Evolutionary conservation across 768 basidiomycete species (phyloP).

Genomic region (Clavaria fumosa): DNA sequence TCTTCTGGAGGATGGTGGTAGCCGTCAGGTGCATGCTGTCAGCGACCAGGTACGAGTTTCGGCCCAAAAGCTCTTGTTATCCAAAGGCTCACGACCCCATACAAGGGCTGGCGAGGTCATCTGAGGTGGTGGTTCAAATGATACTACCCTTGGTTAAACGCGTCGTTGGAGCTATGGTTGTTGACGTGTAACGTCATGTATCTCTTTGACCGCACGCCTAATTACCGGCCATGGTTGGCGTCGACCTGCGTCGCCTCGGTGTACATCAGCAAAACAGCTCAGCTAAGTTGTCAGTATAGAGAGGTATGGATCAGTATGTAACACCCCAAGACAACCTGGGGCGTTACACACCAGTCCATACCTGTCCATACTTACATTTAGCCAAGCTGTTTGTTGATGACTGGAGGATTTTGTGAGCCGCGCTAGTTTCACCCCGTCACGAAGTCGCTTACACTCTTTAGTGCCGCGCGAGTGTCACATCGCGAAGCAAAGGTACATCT

Average conservation of each 20-base stretch:
- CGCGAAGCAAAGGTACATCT: conserved; percentile 17
- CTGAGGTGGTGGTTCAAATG: conserved; percentile 52
- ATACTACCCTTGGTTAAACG: conserved; percentile 73
- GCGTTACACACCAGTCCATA: no score
- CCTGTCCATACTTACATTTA: no score
- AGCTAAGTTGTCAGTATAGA: no score
- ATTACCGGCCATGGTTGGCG: conserved; percentile 82
- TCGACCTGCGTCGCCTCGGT: conserved; percentile 68
- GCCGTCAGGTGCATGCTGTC: conserved; percentile 29
- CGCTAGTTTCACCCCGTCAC: conserved; percentile 27
- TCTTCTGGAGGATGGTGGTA: conserved; percentile 37
- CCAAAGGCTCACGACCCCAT: no score
- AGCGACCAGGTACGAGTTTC: no score
- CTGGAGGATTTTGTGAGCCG: no score
- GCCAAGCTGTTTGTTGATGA: no score
- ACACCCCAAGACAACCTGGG: no score
- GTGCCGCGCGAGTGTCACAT: conserved; percentile 26
- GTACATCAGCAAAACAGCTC: no score
- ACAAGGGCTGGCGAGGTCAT: no score
- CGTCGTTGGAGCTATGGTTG: conserved; percentile 65
- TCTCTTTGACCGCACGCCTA: conserved; percentile 73
- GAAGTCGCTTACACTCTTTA: conserved; percentile 10
- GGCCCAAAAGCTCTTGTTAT: no score
- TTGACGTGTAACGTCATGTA: conserved; percentile 78
- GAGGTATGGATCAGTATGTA: no score